Percentiles rank a stretch among this genome's conserved stretches.
phyloP scores from a whole-genome alignment of 2,329 filamentous ascomycete genomes.

The Colletotrichum cordylinicola region DNA sequence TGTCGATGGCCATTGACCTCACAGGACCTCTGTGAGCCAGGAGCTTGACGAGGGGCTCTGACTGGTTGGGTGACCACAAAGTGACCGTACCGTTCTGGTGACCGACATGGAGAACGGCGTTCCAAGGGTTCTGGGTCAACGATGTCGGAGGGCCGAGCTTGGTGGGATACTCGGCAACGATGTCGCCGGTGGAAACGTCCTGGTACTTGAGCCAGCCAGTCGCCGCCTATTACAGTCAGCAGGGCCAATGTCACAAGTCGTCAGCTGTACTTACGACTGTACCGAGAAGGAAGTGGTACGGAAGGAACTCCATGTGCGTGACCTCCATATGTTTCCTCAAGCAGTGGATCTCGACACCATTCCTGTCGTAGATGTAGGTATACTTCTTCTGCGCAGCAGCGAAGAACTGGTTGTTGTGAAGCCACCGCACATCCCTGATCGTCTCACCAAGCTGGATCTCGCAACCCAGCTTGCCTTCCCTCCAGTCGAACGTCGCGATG shows the following conservation, averaged over 20 bases:
- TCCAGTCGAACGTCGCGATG: constrained; percentile 96
- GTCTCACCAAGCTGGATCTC: constrained; percentile 93
- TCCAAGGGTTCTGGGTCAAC: constrained; percentile 87
- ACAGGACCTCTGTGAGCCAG: constrained; percentile 91
- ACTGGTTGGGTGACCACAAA: constrained; percentile 92
- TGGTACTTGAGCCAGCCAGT: constrained; percentile 91
- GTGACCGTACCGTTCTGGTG: constrained; percentile 96
- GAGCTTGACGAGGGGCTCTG: constrained; percentile 87
- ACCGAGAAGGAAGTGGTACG: constrained; percentile 93
- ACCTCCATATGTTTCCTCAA: constrained; percentile 90
- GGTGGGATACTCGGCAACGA: constrained; percentile 86
- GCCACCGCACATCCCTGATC: constrained; percentile 85
- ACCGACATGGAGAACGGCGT: constrained; percentile 89
- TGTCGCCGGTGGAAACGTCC: constrained; percentile 90
- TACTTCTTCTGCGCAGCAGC: constrained; percentile 96
- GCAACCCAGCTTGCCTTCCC: constrained; percentile 87
- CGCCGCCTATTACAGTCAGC: constrained; percentile 62
- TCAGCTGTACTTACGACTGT: constrained; percentile 68
- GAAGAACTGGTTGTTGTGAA: constrained; percentile 95
- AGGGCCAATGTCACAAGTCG: neutral
- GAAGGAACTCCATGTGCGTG: constrained; percentile 91
- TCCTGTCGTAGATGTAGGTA: constrained; percentile 93
- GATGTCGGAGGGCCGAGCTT: constrained; percentile 84
- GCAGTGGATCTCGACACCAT: constrained; percentile 91
- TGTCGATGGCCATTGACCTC: constrained; percentile 81